These are phyloP conservation scores for Ustilaginoidea virens DNA, from an alignment of 2,329 filamentous ascomycete species.

Conservation along the genomic window DNA sequence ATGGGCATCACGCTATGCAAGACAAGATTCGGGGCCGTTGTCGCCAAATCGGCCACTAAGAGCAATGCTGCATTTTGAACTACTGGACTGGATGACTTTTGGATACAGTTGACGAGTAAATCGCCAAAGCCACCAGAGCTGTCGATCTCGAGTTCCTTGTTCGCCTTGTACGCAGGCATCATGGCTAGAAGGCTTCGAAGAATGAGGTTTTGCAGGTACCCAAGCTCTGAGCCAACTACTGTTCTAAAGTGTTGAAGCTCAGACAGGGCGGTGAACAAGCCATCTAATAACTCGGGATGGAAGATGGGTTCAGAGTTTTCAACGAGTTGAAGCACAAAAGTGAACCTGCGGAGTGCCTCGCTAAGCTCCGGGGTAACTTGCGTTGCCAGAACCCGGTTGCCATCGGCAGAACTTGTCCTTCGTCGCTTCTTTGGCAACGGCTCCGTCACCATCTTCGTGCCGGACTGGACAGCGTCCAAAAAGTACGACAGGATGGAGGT, in stretches of 20 bases:
- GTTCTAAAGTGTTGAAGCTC: conserved; percentile 75
- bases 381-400: conserved; percentile 40
- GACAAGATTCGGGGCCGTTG: conserved; percentile 77
- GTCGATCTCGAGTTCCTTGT: conserved; percentile 51
- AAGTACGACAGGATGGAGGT: conserved; percentile 58
- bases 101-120: conserved; percentile 83
- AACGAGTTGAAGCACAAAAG: conserved; percentile 76
- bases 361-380: conserved; percentile 51
- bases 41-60: conserved; percentile 73
- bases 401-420: conserved; percentile 59
- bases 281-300: conserved; percentile 62
- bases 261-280: conserved; percentile 70
- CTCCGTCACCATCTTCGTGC: conserved; percentile 56
- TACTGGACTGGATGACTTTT: conserved; percentile 79
- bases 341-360: conserved; percentile 57
- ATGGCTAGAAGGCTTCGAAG: conserved; percentile 72
- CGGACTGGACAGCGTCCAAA: conserved; percentile 57
- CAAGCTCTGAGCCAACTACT: conserved; percentile 70
- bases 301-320: conserved; percentile 63
- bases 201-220: conserved; percentile 77
- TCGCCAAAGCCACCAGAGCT: conserved; percentile 72
- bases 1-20: conserved; percentile 98
- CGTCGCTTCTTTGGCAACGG: conserved; percentile 65
- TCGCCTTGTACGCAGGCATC: conserved; percentile 57
- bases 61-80: conserved; percentile 87